These are phyloP conservation scores for Setomelanomma holmii DNA, from an alignment of 2,329 filamentous ascomycete genomes.

Conservation along the genomic window DNA sequence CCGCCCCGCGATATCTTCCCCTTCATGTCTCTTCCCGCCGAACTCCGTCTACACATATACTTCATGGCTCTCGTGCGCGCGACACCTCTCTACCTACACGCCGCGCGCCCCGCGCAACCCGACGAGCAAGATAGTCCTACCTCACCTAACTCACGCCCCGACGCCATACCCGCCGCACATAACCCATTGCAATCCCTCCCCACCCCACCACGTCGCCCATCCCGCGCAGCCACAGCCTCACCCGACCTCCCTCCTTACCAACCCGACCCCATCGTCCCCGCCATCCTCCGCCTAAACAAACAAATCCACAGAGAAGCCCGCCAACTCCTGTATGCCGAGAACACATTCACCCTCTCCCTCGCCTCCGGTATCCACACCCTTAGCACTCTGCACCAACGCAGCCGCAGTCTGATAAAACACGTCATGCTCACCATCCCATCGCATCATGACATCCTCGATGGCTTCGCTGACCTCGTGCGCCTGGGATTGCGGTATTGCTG, in stretches of 20 bases:
- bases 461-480: slow-evolving; percentile 56
- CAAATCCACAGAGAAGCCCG: slow-evolving; percentile 47
- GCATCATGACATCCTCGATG: slow-evolving; percentile 56
- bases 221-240: not conserved
- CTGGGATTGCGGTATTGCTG: slow-evolving; percentile 55
- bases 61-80: slow-evolving; percentile 44
- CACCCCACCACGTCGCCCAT: not conserved
- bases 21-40: slow-evolving; percentile 55
- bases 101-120: slow-evolving; percentile 18
- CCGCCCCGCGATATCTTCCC: slow-evolving; percentile 33
- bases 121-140: slow-evolving; percentile 10
- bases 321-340: slow-evolving; percentile 41
- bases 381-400: slow-evolving; percentile 51
- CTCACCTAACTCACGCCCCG: slow-evolving; percentile 1
- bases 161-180: too few species aligned
- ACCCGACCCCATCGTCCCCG: slow-evolving; percentile 44
- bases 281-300: slow-evolving; percentile 49
- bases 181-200: not conserved
- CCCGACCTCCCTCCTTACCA: slow-evolving; percentile 4
- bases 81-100: slow-evolving; percentile 40
- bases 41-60: slow-evolving; percentile 56
- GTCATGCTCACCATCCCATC: slow-evolving; percentile 54
- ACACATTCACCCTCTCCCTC: slow-evolving; percentile 48
- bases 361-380: slow-evolving; percentile 49
- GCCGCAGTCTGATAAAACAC: slow-evolving; percentile 52